Evolutionary conservation across 2,329 filamentous ascomycete genomes (phyloP), one percentile per base, ranked within the genome.

Genomic region (Tolypocladium cylindrosporum): DNA sequence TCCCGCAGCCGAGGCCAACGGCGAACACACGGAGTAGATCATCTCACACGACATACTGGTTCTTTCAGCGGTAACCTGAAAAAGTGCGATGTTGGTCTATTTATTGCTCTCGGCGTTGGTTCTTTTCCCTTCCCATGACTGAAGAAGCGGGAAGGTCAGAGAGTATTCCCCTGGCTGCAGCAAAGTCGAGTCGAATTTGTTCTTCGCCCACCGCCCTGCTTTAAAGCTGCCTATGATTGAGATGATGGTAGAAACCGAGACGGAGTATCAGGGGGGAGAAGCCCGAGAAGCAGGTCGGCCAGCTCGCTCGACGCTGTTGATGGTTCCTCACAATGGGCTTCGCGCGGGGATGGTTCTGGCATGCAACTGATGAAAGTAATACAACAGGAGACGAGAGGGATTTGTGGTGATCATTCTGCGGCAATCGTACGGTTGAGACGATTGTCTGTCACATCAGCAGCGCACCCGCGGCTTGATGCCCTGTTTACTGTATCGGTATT

Each of bases 1-100:
- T n/a, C 71, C 74, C 55, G 72, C 65, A 63, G 66, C 71, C 65
- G 81, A 85, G 65, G 73, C 80, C 66, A 84, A 84, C 65, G 81
- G 79, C 71, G 79, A 82, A 58, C 72, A 77, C 67, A 78, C 82
- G 63, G 77, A 75, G 71, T 79, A 81, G 64, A 67, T 66, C 61
- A 59, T 61, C 57, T 62, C 63, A 61, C 64, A 61, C 67, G 61
- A 63, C 59, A 61, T 64, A 63, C 60, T 62, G 65, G 66, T 65
- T 66, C 67, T 68, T 67, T 67, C 62, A 64, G 68, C 62, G 67
- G 64, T 67, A 66, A 65, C 66, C 64, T 64, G 58, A 57, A 56
- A 66, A 67, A 69, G 69, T 69, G 70, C 72, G 72, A 74, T 71
- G 70, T 74, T 75, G 74, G 71, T 72, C 70, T 75, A 69, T 72